These are phyloP conservation scores for Agrostemma githago DNA, from an alignment of 148 eudicot genomes.

Conservation along the genomic window DNA sequence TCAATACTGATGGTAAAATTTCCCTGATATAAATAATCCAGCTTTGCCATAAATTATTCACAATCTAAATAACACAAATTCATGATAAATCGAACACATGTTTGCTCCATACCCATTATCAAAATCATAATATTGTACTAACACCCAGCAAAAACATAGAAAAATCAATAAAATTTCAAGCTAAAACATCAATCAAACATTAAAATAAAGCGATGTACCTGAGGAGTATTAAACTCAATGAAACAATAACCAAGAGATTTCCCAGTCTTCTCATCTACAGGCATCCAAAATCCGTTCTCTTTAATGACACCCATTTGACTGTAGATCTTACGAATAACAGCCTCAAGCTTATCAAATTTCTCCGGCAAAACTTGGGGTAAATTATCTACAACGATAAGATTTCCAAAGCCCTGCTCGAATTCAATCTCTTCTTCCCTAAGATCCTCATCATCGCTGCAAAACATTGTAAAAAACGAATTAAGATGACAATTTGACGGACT, in stretches of 20 bases:
- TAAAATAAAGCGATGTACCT: constrained; percentile 36
- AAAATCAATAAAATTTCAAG: neutral
- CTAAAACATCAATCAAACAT: neutral
- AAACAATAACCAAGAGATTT: constrained; percentile 80
- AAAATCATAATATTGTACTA: neutral
- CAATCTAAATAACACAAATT: neutral
- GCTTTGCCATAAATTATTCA: neutral
- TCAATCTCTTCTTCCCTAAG: constrained; percentile 57
- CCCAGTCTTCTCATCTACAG: constrained; percentile 46
- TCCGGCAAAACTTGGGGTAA: constrained; percentile 71
- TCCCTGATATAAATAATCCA: neutral
- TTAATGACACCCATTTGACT: constrained; percentile 70
- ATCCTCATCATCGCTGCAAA: constrained; percentile 56
- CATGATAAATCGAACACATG: no score
- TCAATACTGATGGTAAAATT: neutral
- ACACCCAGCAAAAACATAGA: neutral
- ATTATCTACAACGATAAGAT: constrained; percentile 73
- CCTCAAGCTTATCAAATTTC: constrained; percentile 77
- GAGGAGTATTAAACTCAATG: constrained; percentile 81
- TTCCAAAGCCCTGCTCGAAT: constrained; percentile 57
- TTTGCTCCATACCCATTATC: neutral
- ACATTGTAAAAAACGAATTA: neutral
- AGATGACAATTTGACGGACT: no score
- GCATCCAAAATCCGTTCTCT: constrained; percentile 86
- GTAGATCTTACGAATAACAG: constrained; percentile 67